Percentiles rank a stretch among this genome's conserved stretches.
phyloP scores from a whole-genome alignment of 1,284 basidiomycete genomes.

The Puccinia horiana region DNA sequence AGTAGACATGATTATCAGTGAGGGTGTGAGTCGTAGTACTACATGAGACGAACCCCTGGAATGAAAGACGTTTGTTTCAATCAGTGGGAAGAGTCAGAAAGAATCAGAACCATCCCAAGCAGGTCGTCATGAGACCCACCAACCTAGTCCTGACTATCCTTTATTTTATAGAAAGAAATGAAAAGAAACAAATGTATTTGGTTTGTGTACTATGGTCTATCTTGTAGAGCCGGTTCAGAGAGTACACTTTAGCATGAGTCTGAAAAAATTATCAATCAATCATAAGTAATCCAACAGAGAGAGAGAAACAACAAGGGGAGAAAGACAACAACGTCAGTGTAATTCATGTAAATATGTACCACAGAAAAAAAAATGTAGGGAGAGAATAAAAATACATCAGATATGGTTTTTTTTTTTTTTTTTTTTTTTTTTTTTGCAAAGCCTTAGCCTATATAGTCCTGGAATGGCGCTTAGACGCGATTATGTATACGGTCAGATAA shows the following conservation, averaged over 20 bases:
- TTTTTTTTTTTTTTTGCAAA: background rate
- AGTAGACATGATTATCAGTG: too few species aligned
- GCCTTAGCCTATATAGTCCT: background rate
- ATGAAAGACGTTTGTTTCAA: too few species aligned
- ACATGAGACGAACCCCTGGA: too few species aligned
- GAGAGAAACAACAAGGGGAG: background rate
- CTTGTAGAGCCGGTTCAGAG: background rate
- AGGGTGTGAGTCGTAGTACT: too few species aligned
- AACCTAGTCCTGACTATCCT: too few species aligned
- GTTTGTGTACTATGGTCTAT: background rate
- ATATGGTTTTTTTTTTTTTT: too few species aligned
- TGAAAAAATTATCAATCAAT: background rate
- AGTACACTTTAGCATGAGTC: background rate
- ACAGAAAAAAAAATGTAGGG: background rate
- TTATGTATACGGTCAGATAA: background rate
- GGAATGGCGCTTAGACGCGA: background rate
- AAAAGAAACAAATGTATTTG: background rate
- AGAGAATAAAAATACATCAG: conserved; percentile 4
- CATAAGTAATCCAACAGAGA: background rate
- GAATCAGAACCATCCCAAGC: too few species aligned
- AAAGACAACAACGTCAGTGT: too few species aligned
- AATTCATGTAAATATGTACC: background rate
- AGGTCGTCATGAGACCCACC: too few species aligned
- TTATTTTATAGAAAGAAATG: too few species aligned
- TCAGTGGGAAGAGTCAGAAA: too few species aligned